Evolutionary conservation across 2,329 filamentous ascomycete genomes (phyloP).

Genomic region (Pseudogymnoascus sp.): DNA sequence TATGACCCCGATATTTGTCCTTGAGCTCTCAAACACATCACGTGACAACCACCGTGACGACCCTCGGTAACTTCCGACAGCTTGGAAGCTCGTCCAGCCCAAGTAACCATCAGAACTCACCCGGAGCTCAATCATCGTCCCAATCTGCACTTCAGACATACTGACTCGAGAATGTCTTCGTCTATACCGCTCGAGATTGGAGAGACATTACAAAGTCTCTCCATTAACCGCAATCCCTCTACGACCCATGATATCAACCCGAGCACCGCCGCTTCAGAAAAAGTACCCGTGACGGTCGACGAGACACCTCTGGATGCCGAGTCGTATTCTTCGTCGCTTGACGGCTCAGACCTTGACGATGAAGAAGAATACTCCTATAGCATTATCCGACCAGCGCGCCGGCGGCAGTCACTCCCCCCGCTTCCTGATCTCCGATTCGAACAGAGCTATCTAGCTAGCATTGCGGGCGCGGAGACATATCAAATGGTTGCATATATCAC

Average conservation of each 20-base stretch:
- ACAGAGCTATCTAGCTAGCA: conserved; percentile 92
- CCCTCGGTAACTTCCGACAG: conserved; percentile 1
- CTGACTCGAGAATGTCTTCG: conserved; percentile 9
- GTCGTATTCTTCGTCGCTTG: conserved; percentile 22
- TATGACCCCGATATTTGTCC: not conserved
- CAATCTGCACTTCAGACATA: not conserved
- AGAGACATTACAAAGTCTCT: conserved; percentile 71
- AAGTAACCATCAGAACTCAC: not conserved
- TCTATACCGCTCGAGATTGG: conserved; percentile 55
- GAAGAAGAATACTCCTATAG: conserved; percentile 60
- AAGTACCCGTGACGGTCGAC: conserved; percentile 47
- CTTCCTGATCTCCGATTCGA: conserved; percentile 92
- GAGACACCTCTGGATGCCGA: conserved; percentile 21
- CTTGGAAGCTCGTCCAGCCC: not conserved
- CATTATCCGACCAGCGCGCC: conserved; percentile 47
- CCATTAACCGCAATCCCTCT: conserved; percentile 66
- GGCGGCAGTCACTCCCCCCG: conserved; percentile 47
- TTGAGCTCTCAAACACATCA: not conserved
- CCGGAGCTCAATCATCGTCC: not conserved
- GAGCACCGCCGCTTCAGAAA: conserved; percentile 62
- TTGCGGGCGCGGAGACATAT: conserved; percentile 71
- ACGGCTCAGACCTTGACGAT: conserved; percentile 29
- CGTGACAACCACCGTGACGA: not conserved
- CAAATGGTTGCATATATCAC: conserved; percentile 79
- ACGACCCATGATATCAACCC: conserved; percentile 71